Conservation (phyloP, 179 eudicot genomes). For the Drosera spatulata region DNA sequence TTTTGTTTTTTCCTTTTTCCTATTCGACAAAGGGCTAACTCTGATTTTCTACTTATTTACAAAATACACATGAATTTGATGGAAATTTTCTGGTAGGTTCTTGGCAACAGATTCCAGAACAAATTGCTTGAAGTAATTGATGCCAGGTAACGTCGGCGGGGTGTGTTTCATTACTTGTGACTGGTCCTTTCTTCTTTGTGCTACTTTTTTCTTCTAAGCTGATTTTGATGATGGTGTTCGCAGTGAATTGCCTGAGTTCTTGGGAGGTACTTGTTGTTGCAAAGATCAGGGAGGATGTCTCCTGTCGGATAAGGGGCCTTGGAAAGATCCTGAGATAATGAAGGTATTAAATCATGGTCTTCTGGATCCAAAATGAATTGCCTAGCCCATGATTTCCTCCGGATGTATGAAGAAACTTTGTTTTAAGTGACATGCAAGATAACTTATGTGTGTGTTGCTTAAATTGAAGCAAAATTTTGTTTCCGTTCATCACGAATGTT, state of each 20-base stretch:
- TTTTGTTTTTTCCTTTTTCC: neutral
- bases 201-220: neutral
- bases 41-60: neutral
- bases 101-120: slow-evolving; percentile 54
- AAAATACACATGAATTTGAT: neutral
- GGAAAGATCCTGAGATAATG: slow-evolving; percentile 79
- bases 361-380: neutral
- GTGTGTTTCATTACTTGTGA: no score
- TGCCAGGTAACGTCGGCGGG: slow-evolving; percentile 31
- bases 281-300: slow-evolving; percentile 83
- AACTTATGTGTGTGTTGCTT: no score
- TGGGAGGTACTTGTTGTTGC: slow-evolving; percentile 88
- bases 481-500: neutral
- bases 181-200: neutral
- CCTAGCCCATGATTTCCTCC: neutral
- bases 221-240: neutral
- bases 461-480: no score
- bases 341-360: slow-evolving; percentile 31
- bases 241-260: slow-evolving; percentile 96
- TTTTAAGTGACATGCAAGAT: no score
- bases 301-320: slow-evolving; percentile 83
- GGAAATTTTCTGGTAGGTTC: slow-evolving; percentile 29
- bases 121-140: slow-evolving; percentile 59
- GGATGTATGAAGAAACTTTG: neutral
- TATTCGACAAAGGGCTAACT: neutral